phyloP scores from a whole-genome alignment of 2,329 filamentous ascomycete genomes.

The Trichoderma harzianum region DNA sequence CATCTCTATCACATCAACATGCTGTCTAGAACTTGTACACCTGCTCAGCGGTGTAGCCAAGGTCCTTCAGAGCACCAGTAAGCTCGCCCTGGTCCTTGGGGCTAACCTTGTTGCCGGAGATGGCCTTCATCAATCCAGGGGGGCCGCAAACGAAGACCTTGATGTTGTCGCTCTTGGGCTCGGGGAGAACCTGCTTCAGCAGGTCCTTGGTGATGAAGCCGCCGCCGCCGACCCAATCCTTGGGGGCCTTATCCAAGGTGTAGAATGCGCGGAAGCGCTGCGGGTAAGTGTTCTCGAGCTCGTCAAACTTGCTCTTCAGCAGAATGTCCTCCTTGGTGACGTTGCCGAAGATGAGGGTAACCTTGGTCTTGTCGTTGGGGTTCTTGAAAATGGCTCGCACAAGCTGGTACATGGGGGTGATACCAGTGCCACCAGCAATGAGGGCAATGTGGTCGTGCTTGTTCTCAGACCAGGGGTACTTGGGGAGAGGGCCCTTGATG shows the following conservation, averaged over 20 bases:
- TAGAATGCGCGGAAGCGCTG: conserved; percentile 96
- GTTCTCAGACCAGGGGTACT: conserved; percentile 86
- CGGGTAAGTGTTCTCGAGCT: conserved; percentile 92
- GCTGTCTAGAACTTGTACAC: conserved; percentile 81
- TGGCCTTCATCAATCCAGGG: conserved; percentile 86
- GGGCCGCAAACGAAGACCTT: conserved; percentile 97
- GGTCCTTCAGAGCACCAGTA: conserved; percentile 72
- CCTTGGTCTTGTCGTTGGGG: conserved; percentile 94
- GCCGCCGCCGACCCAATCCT: conserved; percentile 71
- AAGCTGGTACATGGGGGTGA: conserved; percentile 98
- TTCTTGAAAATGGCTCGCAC: conserved; percentile 90
- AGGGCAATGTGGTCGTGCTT: conserved; percentile 88
- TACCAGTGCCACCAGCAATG: conserved; percentile 92
- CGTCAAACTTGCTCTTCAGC: conserved; percentile 76
- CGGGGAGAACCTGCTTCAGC: conserved; percentile 89
- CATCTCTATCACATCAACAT: not conserved
- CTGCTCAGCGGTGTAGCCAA: conserved; percentile 69
- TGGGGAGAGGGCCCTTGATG: conserved; percentile 93
- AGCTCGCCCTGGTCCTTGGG: conserved; percentile 95
- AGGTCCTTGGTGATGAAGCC: conserved; percentile 88
- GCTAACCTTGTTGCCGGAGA: conserved; percentile 85
- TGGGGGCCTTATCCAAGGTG: conserved; percentile 78
- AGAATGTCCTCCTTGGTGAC: conserved; percentile 86
- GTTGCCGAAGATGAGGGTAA: conserved; percentile 93
- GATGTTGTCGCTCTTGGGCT: conserved; percentile 86